Evolutionary conservation across 306 rosid genomes (phyloP).

Genomic region (Notholithocarpus densiflorus): DNA sequence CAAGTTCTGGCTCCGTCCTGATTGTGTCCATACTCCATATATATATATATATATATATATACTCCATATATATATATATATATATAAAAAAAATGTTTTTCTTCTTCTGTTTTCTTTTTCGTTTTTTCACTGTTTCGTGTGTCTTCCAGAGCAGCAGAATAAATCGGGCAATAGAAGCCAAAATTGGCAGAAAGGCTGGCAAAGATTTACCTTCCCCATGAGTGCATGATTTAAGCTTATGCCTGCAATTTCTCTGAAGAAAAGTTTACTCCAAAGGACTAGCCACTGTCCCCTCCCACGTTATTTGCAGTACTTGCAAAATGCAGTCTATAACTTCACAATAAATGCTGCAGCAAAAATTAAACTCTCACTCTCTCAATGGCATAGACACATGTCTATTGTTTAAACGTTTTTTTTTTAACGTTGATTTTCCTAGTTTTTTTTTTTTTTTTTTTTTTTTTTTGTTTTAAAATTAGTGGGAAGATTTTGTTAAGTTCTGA

Average conservation of each 20-base stretch:
- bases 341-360: not conserved
- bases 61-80: not conserved
- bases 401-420: no score
- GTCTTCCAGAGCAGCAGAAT: slow-evolving; percentile 1
- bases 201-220: slow-evolving; percentile 55
- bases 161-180: slow-evolving; percentile 42
- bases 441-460: no score
- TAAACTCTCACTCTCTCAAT: not conserved
- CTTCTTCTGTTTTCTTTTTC: not conserved
- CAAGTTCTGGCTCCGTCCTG: no score
- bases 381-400: not conserved
- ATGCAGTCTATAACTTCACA: not conserved
- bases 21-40: not conserved
- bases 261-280: not conserved
- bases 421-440: no score
- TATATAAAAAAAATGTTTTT: not conserved
- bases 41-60: not conserved
- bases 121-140: not conserved
- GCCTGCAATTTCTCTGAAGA: slow-evolving; percentile 17
- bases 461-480: no score
- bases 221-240: slow-evolving; percentile 21
- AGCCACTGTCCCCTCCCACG: not conserved
- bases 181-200: slow-evolving; percentile 45
- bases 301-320: slow-evolving; percentile 11
- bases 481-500: no score